Percentiles rank a stretch among this genome's conserved stretches.
phyloP scores from a whole-genome alignment of 441 rosid genomes.

The Eutrema salsugineum region DNA sequence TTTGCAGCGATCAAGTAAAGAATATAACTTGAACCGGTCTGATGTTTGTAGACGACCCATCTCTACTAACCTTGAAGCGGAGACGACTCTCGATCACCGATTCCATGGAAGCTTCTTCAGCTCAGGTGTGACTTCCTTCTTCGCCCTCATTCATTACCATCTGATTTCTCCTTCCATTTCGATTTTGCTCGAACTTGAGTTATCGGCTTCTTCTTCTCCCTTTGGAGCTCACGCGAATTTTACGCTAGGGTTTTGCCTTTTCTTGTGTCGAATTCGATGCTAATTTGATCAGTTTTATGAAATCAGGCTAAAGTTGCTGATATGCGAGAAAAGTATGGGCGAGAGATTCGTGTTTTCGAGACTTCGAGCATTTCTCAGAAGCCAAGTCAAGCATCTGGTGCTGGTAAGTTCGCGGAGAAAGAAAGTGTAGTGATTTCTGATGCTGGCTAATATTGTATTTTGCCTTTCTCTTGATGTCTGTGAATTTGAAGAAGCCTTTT shows the following conservation, averaged over 20 bases:
- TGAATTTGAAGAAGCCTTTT: not conserved
- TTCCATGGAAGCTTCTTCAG: conserved; percentile 71
- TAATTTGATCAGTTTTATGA: not conserved
- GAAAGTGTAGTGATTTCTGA: not conserved
- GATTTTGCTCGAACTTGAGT: not conserved
- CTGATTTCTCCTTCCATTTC: not conserved
- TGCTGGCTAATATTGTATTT: not conserved
- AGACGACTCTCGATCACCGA: conserved; percentile 49
- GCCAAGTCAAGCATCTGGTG: conserved; percentile 37
- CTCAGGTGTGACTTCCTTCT: conserved; percentile 40
- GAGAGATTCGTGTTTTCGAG: conserved; percentile 76
- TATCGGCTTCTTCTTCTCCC: not conserved
- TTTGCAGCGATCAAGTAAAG: conserved; percentile 18
- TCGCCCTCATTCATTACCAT: not conserved
- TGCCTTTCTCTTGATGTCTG: not conserved
- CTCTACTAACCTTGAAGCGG: conserved; percentile 47
- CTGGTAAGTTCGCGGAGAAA: conserved; percentile 34
- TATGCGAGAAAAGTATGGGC: conserved; percentile 64
- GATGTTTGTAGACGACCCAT: conserved; percentile 53
- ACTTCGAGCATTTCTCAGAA: conserved; percentile 44
- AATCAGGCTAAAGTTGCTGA: conserved; percentile 60
- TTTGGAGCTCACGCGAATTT: not conserved
- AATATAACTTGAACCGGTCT: conserved; percentile 26
- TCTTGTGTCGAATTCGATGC: not conserved
- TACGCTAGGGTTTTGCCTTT: not conserved